A percentile compares a stretch with the other conserved stretches of the same genome.
Evolutionary conservation across 2,329 filamentous ascomycete species (phyloP).

Genomic region (Colletotrichum kahawae): DNA sequence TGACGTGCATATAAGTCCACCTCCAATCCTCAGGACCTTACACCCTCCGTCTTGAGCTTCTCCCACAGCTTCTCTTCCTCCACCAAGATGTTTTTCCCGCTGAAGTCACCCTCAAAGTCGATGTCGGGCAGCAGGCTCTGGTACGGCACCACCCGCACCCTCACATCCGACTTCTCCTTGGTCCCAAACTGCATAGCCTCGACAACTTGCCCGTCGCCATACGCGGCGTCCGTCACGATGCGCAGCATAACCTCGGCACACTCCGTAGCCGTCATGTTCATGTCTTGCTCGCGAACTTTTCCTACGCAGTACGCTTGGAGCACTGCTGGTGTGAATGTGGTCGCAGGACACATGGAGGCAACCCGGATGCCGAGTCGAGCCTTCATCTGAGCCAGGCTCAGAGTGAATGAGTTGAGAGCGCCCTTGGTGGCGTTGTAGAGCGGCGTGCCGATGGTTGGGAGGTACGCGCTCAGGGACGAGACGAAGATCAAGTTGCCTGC

Average conservation of each 20-base stretch:
- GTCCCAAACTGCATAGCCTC: slow-evolving; percentile 21
- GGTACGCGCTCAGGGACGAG: slow-evolving; percentile 30
- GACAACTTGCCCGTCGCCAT: slow-evolving; percentile 23
- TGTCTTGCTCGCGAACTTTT: slow-evolving; percentile 5
- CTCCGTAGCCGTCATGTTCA: neutral
- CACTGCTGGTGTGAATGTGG: slow-evolving; percentile 2
- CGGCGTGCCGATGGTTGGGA: slow-evolving; percentile 31
- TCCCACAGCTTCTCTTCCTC: neutral
- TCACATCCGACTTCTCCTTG: slow-evolving; percentile 3
- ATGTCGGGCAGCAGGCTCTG: neutral
- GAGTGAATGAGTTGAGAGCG: slow-evolving; percentile 23
- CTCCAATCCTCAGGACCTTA: neutral
- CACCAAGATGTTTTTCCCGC: neutral
- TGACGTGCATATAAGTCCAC: neutral
- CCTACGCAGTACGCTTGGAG: neutral
- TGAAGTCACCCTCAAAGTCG: neutral
- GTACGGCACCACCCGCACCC: slow-evolving; percentile 14
- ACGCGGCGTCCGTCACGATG: slow-evolving; percentile 8
- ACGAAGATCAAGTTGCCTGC: slow-evolving; percentile 42
- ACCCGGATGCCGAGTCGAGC: slow-evolving; percentile 20
- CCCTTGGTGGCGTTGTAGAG: slow-evolving; percentile 34
- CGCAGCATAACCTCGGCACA: slow-evolving; percentile 15
- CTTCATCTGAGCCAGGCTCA: slow-evolving; percentile 19
- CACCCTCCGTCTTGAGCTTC: neutral
- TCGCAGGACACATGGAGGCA: slow-evolving; percentile 22